A percentile compares a stretch with the other conserved stretches of the same genome.
Conservation (phyloP, 1,139 yeast genomes). For the Yarrowia galli region DNA sequence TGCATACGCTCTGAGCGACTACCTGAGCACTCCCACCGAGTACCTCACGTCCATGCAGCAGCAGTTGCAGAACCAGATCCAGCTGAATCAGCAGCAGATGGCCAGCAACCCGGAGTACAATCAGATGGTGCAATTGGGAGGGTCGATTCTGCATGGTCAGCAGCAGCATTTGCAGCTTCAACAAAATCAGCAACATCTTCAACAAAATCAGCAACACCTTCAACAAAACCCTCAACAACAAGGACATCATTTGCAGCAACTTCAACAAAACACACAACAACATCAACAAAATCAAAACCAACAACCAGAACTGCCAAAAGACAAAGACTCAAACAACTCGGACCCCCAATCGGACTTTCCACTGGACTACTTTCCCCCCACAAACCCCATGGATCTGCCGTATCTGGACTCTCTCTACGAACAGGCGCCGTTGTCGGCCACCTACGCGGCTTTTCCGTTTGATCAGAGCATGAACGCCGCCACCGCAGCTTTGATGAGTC, state of each 20-base stretch:
- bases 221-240: constrained; percentile 23
- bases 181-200: constrained; percentile 8
- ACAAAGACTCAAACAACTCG: too few species aligned
- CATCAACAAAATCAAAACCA: neutral
- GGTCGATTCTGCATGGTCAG: constrained; percentile 16
- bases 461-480: constrained; percentile 26
- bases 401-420: constrained; percentile 19
- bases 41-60: constrained; percentile 37
- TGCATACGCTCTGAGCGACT: constrained; percentile 33
- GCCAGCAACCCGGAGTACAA: constrained; percentile 29
- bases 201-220: constrained; percentile 18
- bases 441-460: constrained; percentile 25
- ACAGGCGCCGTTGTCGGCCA: constrained; percentile 25
- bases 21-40: constrained; percentile 37
- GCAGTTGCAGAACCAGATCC: constrained; percentile 31
- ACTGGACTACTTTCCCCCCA: constrained; percentile 45
- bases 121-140: constrained; percentile 32
- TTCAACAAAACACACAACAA: constrained; percentile 19
- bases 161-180: constrained; percentile 10
- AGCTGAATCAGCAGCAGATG: constrained; percentile 30
- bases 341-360: constrained; percentile 45
- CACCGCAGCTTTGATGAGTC: neutral
- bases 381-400: constrained; percentile 27
- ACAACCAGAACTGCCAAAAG: too few species aligned
- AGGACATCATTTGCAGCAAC: too few species aligned